phyloP scores from a whole-genome alignment of 2,329 filamentous ascomycete genomes.

The Pseudocercospora ulei region DNA sequence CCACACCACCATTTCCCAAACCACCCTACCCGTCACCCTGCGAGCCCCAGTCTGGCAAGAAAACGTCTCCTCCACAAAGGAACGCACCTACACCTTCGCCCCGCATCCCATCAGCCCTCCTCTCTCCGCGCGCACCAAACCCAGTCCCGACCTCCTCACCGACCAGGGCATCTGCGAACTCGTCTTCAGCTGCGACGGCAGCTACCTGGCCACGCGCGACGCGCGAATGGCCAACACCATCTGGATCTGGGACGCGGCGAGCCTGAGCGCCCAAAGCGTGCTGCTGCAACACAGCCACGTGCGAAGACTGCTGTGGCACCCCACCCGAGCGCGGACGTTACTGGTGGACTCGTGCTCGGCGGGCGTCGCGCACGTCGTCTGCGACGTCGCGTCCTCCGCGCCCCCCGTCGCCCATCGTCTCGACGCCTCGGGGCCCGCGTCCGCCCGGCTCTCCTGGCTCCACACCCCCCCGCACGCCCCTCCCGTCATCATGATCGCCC shows the following conservation, averaged over 20 bases:
- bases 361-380: slow-evolving; percentile 36
- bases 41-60: slow-evolving; percentile 31
- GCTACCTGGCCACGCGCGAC: slow-evolving; percentile 30
- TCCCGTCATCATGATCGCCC: slow-evolving; percentile 33
- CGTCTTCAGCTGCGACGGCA: slow-evolving; percentile 26
- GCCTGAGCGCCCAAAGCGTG: slow-evolving; percentile 35
- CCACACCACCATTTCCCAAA: slow-evolving; percentile 29
- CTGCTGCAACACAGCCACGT: slow-evolving; percentile 41
- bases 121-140: slow-evolving; percentile 22
- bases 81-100: slow-evolving; percentile 26
- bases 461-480: slow-evolving; percentile 22
- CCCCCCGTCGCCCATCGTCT: slow-evolving; percentile 22
- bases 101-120: slow-evolving; percentile 29
- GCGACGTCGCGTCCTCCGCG: slow-evolving; percentile 24
- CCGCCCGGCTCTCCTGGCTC: slow-evolving; percentile 22
- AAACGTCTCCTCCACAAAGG: slow-evolving; percentile 26
- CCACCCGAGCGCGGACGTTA: slow-evolving; percentile 32
- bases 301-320: slow-evolving; percentile 40
- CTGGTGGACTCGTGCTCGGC: slow-evolving; percentile 39
- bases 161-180: slow-evolving; percentile 30
- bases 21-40: slow-evolving; percentile 20
- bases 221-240: slow-evolving; percentile 36
- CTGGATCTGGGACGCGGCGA: slow-evolving; percentile 42
- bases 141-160: slow-evolving; percentile 29
- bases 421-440: slow-evolving; percentile 8